A percentile compares a stretch with the other conserved stretches of the same genome.
Evolutionary conservation across 805 yeast species (phyloP).

Genomic region (Vanderwaltozyma tropicalis): DNA sequence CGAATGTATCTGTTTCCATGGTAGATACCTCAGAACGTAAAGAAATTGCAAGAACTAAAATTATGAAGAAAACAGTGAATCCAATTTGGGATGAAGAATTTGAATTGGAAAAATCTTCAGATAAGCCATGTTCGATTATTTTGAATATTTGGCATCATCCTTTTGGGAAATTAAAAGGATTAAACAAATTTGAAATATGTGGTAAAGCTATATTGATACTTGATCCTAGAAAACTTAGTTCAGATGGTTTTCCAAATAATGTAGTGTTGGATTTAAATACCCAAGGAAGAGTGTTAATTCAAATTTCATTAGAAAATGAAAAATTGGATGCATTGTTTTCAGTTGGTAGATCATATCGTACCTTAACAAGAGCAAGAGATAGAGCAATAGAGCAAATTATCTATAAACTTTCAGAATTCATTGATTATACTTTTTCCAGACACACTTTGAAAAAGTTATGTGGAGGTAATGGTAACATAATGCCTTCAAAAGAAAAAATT

Average conservation of each 20-base stretch:
- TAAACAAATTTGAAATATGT: constrained; percentile 49
- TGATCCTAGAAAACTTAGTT: constrained; percentile 52
- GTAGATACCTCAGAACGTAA: constrained; percentile 44
- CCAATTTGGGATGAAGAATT: constrained; percentile 88
- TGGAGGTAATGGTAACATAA: constrained; percentile 37
- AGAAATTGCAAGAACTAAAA: constrained; percentile 60
- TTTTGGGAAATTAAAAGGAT: constrained; percentile 18
- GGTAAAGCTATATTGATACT: constrained; percentile 54
- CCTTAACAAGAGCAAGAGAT: constrained; percentile 53
- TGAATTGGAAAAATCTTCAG: constrained; percentile 38
- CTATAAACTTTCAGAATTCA: constrained; percentile 57
- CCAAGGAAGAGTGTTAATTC: constrained; percentile 57
- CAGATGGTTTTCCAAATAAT: constrained; percentile 60
- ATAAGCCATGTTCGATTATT: constrained; percentile 37
- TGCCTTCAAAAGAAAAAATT: constrained; percentile 37
- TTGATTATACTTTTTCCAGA: constrained; percentile 47
- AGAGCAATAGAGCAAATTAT: constrained; percentile 61
- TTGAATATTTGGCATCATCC: constrained; percentile 65
- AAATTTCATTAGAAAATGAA: constrained; percentile 70
- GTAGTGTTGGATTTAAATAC: constrained; percentile 49
- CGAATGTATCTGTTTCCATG: constrained; percentile 53
- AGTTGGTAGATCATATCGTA: constrained; percentile 64
- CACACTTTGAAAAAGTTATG: constrained; percentile 46
- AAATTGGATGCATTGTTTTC: constrained; percentile 71
- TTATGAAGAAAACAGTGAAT: constrained; percentile 46